Conservation (phyloP, 2,329 filamentous ascomycete genomes). For the Malbranchea cinnamomea region DNA sequence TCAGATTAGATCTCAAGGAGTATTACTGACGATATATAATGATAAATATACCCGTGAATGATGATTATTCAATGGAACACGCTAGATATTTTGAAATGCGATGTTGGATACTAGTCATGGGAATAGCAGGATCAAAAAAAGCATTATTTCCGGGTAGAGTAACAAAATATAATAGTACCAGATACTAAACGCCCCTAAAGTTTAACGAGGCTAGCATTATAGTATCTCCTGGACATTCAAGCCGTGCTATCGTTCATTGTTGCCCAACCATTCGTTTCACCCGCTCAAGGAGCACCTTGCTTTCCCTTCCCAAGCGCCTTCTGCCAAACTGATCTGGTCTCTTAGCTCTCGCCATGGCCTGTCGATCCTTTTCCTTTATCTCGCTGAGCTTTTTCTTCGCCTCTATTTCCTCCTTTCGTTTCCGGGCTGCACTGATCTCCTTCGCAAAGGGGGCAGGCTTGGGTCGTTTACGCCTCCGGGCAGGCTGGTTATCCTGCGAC, state of each 20-base stretch:
- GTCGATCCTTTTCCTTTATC: constrained; percentile 57
- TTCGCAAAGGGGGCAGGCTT: constrained; percentile 44
- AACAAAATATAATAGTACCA: neutral
- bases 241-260: too few relatives aligned
- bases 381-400: constrained; percentile 50
- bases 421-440: constrained; percentile 53
- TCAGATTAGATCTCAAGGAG: constrained; percentile 55
- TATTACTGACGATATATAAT: constrained; percentile 38
- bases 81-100: too few relatives aligned
- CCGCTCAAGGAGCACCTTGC: constrained; percentile 59
- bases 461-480: constrained; percentile 20
- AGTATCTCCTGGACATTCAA: too few relatives aligned
- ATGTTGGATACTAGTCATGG: too few relatives aligned
- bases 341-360: constrained; percentile 46
- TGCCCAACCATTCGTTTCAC: constrained; percentile 55
- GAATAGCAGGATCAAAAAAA: too few relatives aligned
- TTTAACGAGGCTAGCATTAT: too few relatives aligned
- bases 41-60: neutral
- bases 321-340: constrained; percentile 52
- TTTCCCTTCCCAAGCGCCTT: constrained; percentile 69
- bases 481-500: constrained; percentile 14
- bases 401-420: constrained; percentile 42
- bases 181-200: too few relatives aligned
- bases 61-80: neutral
- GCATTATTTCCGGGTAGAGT: too few relatives aligned